A percentile compares a stretch with the other conserved stretches of the same genome.
Conservation (phyloP, 1,284 basidiomycete species). For the Moesziomyces globuligerus region DNA sequence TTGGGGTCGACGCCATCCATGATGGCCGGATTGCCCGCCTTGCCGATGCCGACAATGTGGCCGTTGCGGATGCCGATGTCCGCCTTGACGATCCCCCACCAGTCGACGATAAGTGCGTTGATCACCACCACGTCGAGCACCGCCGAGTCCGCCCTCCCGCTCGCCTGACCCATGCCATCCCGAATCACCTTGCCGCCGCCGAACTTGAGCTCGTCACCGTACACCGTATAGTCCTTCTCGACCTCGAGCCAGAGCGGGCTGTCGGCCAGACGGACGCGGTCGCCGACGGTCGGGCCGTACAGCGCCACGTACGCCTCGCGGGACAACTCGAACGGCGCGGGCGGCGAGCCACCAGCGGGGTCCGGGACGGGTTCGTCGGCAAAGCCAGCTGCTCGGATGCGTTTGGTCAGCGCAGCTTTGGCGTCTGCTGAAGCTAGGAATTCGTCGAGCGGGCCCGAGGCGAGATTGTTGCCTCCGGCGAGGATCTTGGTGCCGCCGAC, state of each 20-base stretch:
- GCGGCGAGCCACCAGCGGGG: slow-evolving; percentile 1
- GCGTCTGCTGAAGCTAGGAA: slow-evolving; percentile 21
- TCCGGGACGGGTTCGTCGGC: slow-evolving; percentile 32
- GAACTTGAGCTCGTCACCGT: slow-evolving; percentile 93
- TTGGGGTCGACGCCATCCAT: slow-evolving; percentile 82
- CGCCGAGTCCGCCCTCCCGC: slow-evolving; percentile 76
- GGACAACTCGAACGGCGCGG: slow-evolving; percentile 43
- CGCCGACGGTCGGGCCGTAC: slow-evolving; percentile 87
- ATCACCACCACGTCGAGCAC: slow-evolving; percentile 92
- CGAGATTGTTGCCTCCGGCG: slow-evolving; percentile 78
- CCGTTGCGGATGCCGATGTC: slow-evolving; percentile 94
- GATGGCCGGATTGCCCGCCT: slow-evolving; percentile 94
- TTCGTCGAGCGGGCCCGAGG: slow-evolving; percentile 40
- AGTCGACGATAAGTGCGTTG: slow-evolving; percentile 93
- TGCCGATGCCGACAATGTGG: slow-evolving; percentile 86
- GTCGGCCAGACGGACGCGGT: slow-evolving; percentile 87
- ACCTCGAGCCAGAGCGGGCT: slow-evolving; percentile 92
- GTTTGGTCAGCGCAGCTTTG: slow-evolving; percentile 20
- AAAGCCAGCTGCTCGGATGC: slow-evolving; percentile 48
- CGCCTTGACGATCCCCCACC: slow-evolving; percentile 97
- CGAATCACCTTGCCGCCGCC: slow-evolving; percentile 76
- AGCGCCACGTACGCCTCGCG: slow-evolving; percentile 59
- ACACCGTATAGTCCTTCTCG: slow-evolving; percentile 83
- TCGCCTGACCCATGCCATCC: slow-evolving; percentile 78
- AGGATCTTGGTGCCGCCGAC: slow-evolving; percentile 78